A percentile compares a stretch with the other conserved stretches of the same genome.
Evolutionary conservation across 1,284 basidiomycete species (phyloP).

Genomic region (Trametes pubescens): DNA sequence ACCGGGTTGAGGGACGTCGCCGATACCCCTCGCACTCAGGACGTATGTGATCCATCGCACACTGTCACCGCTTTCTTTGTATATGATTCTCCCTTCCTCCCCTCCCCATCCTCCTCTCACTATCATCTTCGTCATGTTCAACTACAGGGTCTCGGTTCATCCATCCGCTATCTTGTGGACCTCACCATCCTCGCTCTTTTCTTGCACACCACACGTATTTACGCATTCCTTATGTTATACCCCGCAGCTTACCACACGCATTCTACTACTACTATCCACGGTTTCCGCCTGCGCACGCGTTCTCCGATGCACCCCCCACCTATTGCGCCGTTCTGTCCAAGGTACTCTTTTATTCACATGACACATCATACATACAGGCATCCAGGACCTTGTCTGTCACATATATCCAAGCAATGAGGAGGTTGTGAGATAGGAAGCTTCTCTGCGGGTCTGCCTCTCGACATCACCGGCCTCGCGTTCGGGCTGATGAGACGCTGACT

Average conservation of each 20-base stretch:
- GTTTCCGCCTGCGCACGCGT: background rate
- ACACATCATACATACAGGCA: background rate
- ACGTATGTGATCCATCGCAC: background rate
- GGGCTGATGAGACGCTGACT: background rate
- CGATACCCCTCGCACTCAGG: background rate
- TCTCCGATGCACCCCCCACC: background rate
- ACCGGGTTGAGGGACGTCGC: constrained; percentile 26
- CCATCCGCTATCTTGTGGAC: background rate
- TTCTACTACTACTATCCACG: constrained; percentile 2
- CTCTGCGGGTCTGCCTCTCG: no score
- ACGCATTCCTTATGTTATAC: constrained; percentile 21
- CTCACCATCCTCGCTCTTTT: background rate
- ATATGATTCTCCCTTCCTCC: background rate
- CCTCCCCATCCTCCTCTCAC: background rate
- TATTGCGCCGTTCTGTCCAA: background rate
- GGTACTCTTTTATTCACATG: background rate
- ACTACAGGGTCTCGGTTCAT: background rate
- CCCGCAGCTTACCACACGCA: constrained; percentile 10
- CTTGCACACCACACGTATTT: constrained; percentile 11
- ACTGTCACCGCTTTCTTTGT: background rate
- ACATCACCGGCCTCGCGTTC: no score
- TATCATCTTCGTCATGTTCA: background rate
- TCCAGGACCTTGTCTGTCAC: background rate
- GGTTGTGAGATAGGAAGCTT: constrained; percentile 1
- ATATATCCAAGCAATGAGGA: constrained; percentile 5